These are phyloP conservation scores for Salicornia ramosissima DNA, from an alignment of 148 eudicot genomes.

Conservation along the genomic window DNA sequence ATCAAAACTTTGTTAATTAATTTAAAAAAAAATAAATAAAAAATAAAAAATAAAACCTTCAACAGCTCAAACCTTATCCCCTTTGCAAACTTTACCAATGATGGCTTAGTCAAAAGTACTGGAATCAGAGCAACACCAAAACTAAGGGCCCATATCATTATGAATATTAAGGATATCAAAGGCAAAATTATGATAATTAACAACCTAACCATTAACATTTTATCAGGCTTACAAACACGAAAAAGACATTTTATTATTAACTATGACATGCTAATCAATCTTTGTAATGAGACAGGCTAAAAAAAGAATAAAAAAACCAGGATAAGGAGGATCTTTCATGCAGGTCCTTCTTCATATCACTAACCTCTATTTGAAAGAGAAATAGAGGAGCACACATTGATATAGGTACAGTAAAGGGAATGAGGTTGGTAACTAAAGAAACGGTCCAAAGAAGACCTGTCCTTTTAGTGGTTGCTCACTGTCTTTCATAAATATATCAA, in stretches of 20 bases:
- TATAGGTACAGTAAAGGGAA: background rate
- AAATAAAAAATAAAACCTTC: background rate
- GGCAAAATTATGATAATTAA: background rate
- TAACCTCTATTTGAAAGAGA: background rate
- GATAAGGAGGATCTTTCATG: background rate
- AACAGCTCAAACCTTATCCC: background rate
- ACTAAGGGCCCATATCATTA: background rate
- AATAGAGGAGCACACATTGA: background rate
- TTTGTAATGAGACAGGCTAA: background rate
- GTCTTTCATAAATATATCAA: too few relatives aligned
- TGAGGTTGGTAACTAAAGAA: too few relatives aligned
- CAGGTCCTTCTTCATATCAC: background rate
- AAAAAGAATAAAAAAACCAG: too few relatives aligned
- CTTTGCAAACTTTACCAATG: background rate
- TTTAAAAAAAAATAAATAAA: too few relatives aligned
- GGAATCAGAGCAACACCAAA: background rate
- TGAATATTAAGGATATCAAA: background rate
- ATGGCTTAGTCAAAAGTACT: background rate
- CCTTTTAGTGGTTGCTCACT: too few relatives aligned
- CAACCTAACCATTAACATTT: background rate
- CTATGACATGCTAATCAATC: background rate
- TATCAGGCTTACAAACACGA: background rate
- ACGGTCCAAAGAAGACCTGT: too few relatives aligned
- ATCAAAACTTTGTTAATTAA: background rate
- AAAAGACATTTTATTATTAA: background rate